Percentiles rank a stretch among this genome's conserved stretches.
Conservation (phyloP, 352 stramenopile species). For the Pythium diclinum region DNA sequence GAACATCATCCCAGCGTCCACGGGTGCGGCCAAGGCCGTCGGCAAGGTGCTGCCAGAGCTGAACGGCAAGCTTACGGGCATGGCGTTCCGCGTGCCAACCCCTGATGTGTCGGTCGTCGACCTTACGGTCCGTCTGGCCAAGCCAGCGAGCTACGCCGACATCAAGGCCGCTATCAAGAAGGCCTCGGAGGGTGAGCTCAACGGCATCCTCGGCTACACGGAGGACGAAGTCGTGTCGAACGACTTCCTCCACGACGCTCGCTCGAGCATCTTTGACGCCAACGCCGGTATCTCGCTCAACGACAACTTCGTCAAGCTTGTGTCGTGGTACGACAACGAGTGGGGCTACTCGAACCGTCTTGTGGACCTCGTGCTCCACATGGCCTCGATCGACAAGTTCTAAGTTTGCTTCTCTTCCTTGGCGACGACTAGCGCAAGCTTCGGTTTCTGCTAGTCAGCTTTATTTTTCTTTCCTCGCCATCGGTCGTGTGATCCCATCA, state of each 20-base stretch:
- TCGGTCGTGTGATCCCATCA: neutral
- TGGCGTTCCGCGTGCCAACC: slow-evolving; percentile 94
- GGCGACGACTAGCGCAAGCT: neutral
- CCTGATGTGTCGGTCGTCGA: slow-evolving; percentile 95
- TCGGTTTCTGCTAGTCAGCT: neutral
- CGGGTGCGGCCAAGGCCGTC: slow-evolving; percentile 52
- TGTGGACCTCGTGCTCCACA: slow-evolving; percentile 59
- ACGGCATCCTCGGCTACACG: slow-evolving; percentile 91
- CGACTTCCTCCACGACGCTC: slow-evolving; percentile 87
- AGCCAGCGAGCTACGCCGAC: slow-evolving; percentile 85
- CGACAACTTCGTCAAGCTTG: slow-evolving; percentile 95
- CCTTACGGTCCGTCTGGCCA: slow-evolving; percentile 86
- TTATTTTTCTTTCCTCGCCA: slow-evolving; percentile 7
- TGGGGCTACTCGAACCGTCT: slow-evolving; percentile 92
- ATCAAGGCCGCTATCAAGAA: slow-evolving; percentile 91
- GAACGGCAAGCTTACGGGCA: slow-evolving; percentile 92
- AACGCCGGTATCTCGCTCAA: slow-evolving; percentile 93
- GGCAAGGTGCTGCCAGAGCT: slow-evolving; percentile 53
- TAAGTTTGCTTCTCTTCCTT: slow-evolving; percentile 16
- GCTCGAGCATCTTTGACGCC: slow-evolving; percentile 94
- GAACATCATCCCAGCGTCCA: slow-evolving; percentile 93
- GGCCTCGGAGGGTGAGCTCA: slow-evolving; percentile 87
- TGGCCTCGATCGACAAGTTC: slow-evolving; percentile 48
- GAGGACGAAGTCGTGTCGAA: slow-evolving; percentile 90
- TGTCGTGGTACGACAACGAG: slow-evolving; percentile 95